Conservation (phyloP, 208 protist genomes). For the Leishmania aethiopica region DNA sequence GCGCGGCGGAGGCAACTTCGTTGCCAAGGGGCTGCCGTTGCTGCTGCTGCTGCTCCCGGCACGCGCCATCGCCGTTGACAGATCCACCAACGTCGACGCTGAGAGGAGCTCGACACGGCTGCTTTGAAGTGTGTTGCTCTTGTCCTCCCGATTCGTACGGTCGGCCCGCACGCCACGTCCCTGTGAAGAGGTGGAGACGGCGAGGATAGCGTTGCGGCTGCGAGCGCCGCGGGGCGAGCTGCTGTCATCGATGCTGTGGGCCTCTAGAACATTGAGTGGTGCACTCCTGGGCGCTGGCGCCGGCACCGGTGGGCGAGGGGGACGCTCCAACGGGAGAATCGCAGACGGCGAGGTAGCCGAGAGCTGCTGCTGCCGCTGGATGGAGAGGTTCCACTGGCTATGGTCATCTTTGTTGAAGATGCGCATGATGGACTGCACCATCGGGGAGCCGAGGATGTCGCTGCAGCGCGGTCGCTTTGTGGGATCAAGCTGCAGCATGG, state of each 20-base stretch:
- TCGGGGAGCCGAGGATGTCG: constrained; percentile 75
- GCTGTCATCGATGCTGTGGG: not conserved
- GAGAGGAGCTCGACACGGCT: constrained; percentile 48
- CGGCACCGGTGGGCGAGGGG: not conserved
- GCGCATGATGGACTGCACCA: constrained; percentile 74
- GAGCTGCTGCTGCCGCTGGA: constrained; percentile 27
- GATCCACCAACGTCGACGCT: constrained; percentile 26
- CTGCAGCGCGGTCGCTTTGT: constrained; percentile 69
- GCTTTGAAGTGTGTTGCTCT: constrained; percentile 11
- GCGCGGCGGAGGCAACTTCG: not conserved
- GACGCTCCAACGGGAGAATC: not conserved
- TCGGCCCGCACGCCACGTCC: not conserved
- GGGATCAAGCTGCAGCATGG: constrained; percentile 79
- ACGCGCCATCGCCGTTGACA: constrained; percentile 16
- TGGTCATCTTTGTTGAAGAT: constrained; percentile 62
- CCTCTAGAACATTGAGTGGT: not conserved
- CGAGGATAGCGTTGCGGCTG: not conserved
- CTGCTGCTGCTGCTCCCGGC: constrained; percentile 10
- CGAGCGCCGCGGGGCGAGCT: not conserved
- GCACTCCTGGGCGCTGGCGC: not conserved
- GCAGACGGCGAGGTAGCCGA: constrained; percentile 4
- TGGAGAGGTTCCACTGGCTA: constrained; percentile 32
- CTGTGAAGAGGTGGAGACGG: not conserved
- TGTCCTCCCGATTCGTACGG: not conserved
- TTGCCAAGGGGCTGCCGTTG: not conserved